A percentile compares a stretch with the other conserved stretches of the same genome.
phyloP scores from a whole-genome alignment of 129 eudicot genomes.

The Helianthus tuberosus region DNA sequence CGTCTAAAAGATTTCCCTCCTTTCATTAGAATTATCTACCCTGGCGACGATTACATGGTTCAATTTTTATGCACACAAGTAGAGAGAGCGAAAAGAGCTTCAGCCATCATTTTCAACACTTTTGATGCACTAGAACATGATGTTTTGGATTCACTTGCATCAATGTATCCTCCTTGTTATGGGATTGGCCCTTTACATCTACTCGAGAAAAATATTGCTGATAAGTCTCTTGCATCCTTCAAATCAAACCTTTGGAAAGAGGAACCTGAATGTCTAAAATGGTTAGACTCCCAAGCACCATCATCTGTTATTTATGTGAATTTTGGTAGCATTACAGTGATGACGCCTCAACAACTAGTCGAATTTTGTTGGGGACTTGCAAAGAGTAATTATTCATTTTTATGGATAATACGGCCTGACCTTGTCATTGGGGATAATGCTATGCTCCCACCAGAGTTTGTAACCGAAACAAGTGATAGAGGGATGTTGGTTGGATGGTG shows the following conservation, averaged over 20 bases:
- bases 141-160: constrained; percentile 8
- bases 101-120: constrained; percentile 27
- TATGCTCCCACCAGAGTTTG: constrained; percentile 28
- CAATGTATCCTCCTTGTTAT: constrained; percentile 23
- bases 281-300: constrained; percentile 27
- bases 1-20: constrained; percentile 40
- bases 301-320: constrained; percentile 34
- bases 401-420: constrained; percentile 31
- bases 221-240: constrained; percentile 16
- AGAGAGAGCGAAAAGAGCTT: constrained; percentile 29
- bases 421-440: constrained; percentile 25
- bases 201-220: not conserved
- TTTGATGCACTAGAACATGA: constrained; percentile 28
- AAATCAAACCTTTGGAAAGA: constrained; percentile 33
- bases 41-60: constrained; percentile 35
- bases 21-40: constrained; percentile 29
- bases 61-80: not conserved
- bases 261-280: constrained; percentile 25
- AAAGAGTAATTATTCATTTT: constrained; percentile 26
- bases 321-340: constrained; percentile 37
- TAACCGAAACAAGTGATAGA: constrained; percentile 19
- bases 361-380: constrained; percentile 45
- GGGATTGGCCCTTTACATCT: constrained; percentile 31
- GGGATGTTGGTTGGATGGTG: constrained; percentile 33
- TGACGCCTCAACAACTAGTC: constrained; percentile 31